Base-by-base conservation (phyloP, 2,329 filamentous ascomycete genomes). In the Alternaria sp. region DNA sequence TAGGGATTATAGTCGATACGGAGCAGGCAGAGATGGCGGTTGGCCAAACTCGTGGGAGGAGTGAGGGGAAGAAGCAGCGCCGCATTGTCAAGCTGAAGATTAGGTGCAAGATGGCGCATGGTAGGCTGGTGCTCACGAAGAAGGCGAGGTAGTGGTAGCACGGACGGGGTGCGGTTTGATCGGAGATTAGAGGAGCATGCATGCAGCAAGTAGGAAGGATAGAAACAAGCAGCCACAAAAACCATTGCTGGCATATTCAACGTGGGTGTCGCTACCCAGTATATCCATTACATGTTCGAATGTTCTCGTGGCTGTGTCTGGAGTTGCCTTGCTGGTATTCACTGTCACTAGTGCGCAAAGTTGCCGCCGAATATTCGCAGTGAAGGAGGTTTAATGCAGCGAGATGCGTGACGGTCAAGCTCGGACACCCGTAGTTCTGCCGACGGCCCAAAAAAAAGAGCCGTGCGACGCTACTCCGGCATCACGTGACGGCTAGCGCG, bases 81-180 rank as follows among this genome's bases (percentile, higher is more conserved):
- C 36, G 50, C 5, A 2, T 59, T 13, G 26, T 64, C 9, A 64
- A 64, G 46, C 28, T 64, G 55, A 64, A 50, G 24, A 39, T 62
- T 14, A 51, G 58, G 10, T 33, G 53, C 0, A 44, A 24, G 10
- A 36, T 54, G 26, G 17, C 34, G 0, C 26, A 17, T 5, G 37
- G 26, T 4, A 51, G 31, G n/a, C n/a, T 23, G n/a, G 14, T 24
- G 24, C 46, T 23, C 4, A 23, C 4, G 33, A 45, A 24, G 36
- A 23, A 14, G 8, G 11, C 10, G 21, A 39, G 11, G 14, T 36
- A 17, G 23, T 34, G 2, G 7, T 26, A 34, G 21, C 23, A 24
- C 11, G 37, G 8, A 3, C 13, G 10, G 3, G 1, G 23, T 23
- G 44, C 13, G 31, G 4, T 24, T 8, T 36, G 29, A 4, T 3